Evolutionary conservation across 1,284 basidiomycete genomes (phyloP), one percentile per base, ranked within the genome.

Genomic region (Kwoniella shivajii): DNA sequence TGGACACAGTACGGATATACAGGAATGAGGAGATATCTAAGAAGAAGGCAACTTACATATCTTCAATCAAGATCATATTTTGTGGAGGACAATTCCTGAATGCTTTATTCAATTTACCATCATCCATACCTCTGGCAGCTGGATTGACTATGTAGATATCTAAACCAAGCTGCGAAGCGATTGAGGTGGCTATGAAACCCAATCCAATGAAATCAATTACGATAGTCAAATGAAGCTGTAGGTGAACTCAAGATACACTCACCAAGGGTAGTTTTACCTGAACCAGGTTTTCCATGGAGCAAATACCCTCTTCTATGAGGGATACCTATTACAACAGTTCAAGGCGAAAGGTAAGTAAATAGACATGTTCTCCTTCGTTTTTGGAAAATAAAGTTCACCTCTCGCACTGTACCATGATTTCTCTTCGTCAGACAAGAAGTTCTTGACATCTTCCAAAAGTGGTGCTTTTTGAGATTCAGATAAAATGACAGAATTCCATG

Each of bases 191-290:
- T 69, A 24, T 16, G 6, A 16, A 3, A 45, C n/a, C 11, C 20
- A 18, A 37, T 37, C 11, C n/a, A 38, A 14, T 9, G 37, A 39
- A 16, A 39, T 18, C 37, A 39, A 20, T 20, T 14, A 20, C 4
- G 37, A 18, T 20, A 9, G 37, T 14, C 16, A 39, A 16, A 3
- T 9, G 9, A 18, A 39, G 24, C n/a, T n/a, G n/a, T n/a, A n/a
- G n/a, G n/a, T n/a, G n/a, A n/a, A n/a, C 10, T 14, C n/a, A n/a
- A n/a, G n/a, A n/a, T 34, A 34, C 1, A 59, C 63, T 44, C 29
- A 66, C 67, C 64, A 3, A 68, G 49, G 20, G 67, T 69, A 2
- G 61, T 71, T 47, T 71, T 71, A 11, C 68, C 68, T 22, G 67
- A 54, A 18, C 68, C 68, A 6, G 68, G 68, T 24, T 48, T 18